Conservation (phyloP, 257 asterid species). For the Misopates orontium region DNA sequence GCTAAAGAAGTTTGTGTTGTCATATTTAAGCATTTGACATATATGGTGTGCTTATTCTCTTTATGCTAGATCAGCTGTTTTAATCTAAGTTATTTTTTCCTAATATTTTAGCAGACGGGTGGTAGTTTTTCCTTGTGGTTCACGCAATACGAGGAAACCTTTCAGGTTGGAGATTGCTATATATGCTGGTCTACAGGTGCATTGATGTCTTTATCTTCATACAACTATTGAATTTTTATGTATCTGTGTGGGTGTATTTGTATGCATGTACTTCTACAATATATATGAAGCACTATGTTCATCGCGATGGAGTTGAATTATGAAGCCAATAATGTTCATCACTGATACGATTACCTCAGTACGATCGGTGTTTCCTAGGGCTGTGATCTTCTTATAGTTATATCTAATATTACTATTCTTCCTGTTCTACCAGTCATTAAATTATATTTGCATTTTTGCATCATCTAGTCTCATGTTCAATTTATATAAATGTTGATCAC, state of each 20-base stretch:
- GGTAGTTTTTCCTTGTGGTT: slow-evolving; percentile 83
- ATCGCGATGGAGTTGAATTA: too few relatives aligned
- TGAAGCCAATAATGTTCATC: too few relatives aligned
- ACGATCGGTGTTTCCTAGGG: too few relatives aligned
- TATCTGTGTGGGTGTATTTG: not conserved
- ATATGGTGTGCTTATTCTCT: too few relatives aligned
- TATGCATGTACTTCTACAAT: not conserved
- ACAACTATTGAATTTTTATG: too few relatives aligned
- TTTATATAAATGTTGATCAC: slow-evolving; percentile 38
- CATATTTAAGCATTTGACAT: not conserved
- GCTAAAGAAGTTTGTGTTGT: not conserved
- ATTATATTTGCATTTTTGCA: too few relatives aligned
- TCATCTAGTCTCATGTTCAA: not conserved
- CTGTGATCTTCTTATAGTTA: too few relatives aligned
- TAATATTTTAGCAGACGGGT: slow-evolving; percentile 72
- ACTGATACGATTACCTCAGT: too few relatives aligned
- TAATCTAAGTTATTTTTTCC: not conserved
- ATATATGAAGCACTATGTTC: too few relatives aligned
- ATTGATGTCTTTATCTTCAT: slow-evolving; percentile 11
- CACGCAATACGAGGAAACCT: slow-evolving; percentile 66
- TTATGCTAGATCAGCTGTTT: not conserved
- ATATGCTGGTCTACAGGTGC: slow-evolving; percentile 66
- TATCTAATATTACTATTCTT: too few relatives aligned
- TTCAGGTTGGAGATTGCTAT: slow-evolving; percentile 90
- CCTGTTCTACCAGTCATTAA: too few relatives aligned